These are phyloP conservation scores for Favolaschia claudopus DNA, from an alignment of 768 basidiomycete genomes.

Conservation along the genomic window DNA sequence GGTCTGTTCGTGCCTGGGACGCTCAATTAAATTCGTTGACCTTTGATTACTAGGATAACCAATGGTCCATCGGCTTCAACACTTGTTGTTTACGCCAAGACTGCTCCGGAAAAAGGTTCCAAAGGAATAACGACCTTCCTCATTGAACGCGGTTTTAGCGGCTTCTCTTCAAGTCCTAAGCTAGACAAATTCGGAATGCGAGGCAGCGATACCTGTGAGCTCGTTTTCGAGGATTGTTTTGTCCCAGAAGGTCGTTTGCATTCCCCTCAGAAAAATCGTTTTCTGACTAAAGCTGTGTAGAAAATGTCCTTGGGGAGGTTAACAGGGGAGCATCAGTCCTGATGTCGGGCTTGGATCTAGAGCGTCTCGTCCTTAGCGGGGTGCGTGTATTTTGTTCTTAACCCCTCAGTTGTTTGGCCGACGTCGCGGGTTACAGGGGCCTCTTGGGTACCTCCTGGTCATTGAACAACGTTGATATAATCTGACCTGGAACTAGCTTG, in stretches of 20 bases:
- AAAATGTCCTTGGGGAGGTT: slow-evolving; percentile 83
- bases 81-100: slow-evolving; percentile 92
- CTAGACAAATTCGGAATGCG: slow-evolving; percentile 98
- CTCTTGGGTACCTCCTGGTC: slow-evolving; percentile 70
- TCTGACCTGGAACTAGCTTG: slow-evolving; percentile 53
- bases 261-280: neutral
- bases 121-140: slow-evolving; percentile 95
- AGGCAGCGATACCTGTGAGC: slow-evolving; percentile 93
- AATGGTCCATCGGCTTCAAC: slow-evolving; percentile 94
- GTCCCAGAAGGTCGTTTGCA: slow-evolving; percentile 77
- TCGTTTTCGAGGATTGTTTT: slow-evolving; percentile 90
- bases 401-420: neutral
- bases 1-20: slow-evolving; percentile 54
- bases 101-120: slow-evolving; percentile 75
- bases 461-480: slow-evolving; percentile 7
- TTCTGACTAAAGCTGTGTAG: slow-evolving; percentile 46
- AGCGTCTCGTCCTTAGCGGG: slow-evolving; percentile 89
- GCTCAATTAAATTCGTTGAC: slow-evolving; percentile 2
- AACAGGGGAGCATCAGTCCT: slow-evolving; percentile 85
- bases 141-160: slow-evolving; percentile 81
- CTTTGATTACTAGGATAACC: slow-evolving; percentile 73
- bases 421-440: slow-evolving; percentile 52
- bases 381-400: neutral
- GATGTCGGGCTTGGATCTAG: slow-evolving; percentile 94
- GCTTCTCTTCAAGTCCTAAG: slow-evolving; percentile 90